phyloP scores from a whole-genome alignment of 768 basidiomycete genomes.

The Kwoniella newhampshirensis region DNA sequence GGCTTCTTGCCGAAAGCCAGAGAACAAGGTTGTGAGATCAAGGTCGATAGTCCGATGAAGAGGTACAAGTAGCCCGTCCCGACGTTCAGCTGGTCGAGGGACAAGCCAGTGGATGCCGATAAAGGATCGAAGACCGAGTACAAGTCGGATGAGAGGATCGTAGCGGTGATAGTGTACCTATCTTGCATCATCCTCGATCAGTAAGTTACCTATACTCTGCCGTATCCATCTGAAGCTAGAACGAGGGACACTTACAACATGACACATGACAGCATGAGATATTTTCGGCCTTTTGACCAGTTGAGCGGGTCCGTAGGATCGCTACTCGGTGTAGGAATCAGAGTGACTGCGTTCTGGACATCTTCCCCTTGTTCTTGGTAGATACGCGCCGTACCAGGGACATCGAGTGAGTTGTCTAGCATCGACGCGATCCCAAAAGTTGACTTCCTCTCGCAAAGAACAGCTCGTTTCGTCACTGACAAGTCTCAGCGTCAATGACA shows the following conservation, averaged over 20 bases:
- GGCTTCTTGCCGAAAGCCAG: constrained; percentile 23
- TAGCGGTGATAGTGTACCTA: constrained; percentile 16
- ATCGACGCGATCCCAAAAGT: no score
- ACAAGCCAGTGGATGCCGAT: constrained; percentile 12
- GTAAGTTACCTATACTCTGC: no score
- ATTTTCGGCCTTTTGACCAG: constrained; percentile 14
- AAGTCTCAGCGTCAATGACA: no score
- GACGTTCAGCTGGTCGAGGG: constrained; percentile 21
- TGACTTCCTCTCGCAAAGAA: no score
- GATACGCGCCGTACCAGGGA: constrained; percentile 9
- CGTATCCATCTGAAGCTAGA: no score
- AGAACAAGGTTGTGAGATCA: constrained; percentile 20
- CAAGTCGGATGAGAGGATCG: constrained; percentile 11
- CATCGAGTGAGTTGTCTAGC: no score
- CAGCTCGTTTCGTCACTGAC: no score
- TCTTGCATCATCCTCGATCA: background rate
- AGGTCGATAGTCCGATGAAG: constrained; percentile 17
- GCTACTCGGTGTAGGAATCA: constrained; percentile 18
- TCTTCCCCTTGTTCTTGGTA: constrained; percentile 8
- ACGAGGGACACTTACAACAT: constrained; percentile 8
- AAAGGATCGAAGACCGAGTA: constrained; percentile 21
- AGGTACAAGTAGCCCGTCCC: constrained; percentile 23
- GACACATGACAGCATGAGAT: constrained; percentile 14
- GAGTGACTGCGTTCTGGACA: constrained; percentile 6
- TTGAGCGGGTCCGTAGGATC: constrained; percentile 21